Percentiles rank a stretch among this genome's conserved stretches.
phyloP scores from a whole-genome alignment of 495 filamentous ascomycete species.

The Xylaria flabelliformis region DNA sequence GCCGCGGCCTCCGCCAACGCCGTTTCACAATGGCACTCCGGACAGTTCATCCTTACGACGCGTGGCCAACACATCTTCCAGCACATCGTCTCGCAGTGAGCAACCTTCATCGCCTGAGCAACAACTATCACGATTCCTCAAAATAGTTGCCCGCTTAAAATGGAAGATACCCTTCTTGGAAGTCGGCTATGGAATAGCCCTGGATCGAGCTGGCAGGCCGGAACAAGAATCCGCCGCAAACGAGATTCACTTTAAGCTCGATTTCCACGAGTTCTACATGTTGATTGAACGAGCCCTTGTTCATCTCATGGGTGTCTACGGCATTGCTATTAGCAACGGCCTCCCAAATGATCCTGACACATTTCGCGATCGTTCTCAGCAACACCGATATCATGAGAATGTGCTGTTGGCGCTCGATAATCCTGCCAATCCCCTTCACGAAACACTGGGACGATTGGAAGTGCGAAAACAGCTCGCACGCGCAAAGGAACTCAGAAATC shows the following conservation, averaged over 20 bases:
- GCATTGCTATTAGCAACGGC: conserved; percentile 42
- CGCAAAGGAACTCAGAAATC: conserved; percentile 70
- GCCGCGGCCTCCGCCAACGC: conserved; percentile 1
- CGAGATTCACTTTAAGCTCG: conserved; percentile 72
- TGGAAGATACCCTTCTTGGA: conserved; percentile 68
- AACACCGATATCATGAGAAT: conserved; percentile 69
- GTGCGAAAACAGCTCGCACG: conserved; percentile 56
- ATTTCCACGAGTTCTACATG: conserved; percentile 75
- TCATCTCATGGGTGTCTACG: conserved; percentile 64
- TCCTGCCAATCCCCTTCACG: conserved; percentile 56
- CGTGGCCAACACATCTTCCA: conserved; percentile 15
- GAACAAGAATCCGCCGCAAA: conserved; percentile 44
- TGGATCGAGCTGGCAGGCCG: conserved; percentile 36
- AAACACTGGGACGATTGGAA: conserved; percentile 55
- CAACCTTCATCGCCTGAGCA: conserved; percentile 38
- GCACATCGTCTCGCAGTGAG: conserved; percentile 20
- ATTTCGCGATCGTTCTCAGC: conserved; percentile 20
- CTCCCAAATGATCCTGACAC: background rate
- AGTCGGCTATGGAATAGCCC: conserved; percentile 57
- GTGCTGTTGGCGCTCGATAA: conserved; percentile 63
- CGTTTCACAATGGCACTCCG: background rate
- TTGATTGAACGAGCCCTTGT: conserved; percentile 69
- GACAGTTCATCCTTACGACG: background rate
- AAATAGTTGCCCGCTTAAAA: conserved; percentile 61
- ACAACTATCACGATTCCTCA: conserved; percentile 61